Percentiles rank a stretch among this genome's conserved stretches.
phyloP scores from a whole-genome alignment of 257 asterid species.

The Solanum appendiculatum region DNA sequence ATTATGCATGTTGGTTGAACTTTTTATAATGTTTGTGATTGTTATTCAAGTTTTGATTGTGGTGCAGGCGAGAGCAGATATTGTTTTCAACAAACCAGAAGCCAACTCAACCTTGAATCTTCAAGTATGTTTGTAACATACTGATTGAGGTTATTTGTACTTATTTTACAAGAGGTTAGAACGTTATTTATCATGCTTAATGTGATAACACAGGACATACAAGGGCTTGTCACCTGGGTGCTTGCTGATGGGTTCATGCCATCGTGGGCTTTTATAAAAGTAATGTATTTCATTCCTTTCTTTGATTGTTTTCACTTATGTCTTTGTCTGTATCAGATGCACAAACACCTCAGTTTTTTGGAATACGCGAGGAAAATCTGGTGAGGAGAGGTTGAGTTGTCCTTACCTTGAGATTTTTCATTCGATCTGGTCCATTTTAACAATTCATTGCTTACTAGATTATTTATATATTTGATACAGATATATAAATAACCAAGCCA shows the following conservation, averaged over 20 bases:
- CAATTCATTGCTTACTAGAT: not conserved
- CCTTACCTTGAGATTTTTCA: not conserved
- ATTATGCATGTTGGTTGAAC: not conserved
- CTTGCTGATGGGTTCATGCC: constrained; percentile 98
- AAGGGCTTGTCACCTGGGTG: constrained; percentile 94
- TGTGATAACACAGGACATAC: constrained; percentile 55
- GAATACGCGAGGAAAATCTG: not conserved
- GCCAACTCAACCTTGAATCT: constrained; percentile 65
- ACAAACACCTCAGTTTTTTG: not conserved
- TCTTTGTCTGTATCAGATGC: not conserved
- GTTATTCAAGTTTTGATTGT: not conserved
- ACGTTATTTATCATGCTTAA: not conserved
- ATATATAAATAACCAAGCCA: not conserved
- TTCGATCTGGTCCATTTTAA: not conserved
- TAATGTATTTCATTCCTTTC: constrained; percentile 12
- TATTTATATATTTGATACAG: not conserved
- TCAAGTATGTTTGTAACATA: constrained; percentile 30
- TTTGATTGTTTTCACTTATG: not conserved
- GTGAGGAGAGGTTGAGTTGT: not conserved
- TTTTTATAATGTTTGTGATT: not conserved
- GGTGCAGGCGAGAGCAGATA: constrained; percentile 80
- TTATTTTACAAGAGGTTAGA: not conserved
- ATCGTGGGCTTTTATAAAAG: constrained; percentile 90
- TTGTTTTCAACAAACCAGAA: constrained; percentile 57
- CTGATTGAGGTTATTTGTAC: not conserved